Base-by-base conservation (phyloP, 164 flowering plant species). In the Cinnamomum micranthum region DNA sequence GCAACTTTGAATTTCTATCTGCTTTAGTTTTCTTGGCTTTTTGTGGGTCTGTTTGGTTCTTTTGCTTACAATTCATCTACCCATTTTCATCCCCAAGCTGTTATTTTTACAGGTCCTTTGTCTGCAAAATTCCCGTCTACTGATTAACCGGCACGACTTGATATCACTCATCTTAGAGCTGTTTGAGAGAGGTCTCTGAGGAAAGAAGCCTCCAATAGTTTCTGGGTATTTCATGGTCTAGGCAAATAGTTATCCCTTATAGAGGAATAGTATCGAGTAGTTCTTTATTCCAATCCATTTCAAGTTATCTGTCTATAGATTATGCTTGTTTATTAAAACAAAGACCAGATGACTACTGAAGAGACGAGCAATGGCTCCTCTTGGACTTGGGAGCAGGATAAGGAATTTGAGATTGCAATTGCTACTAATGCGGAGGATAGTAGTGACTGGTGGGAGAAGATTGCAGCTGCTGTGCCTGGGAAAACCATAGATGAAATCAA, bases 361-460 rank as follows among this genome's bases (percentile, higher is more conserved):
- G 94, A 88, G 82, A 79, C 73, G 19, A 76, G 80, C 50, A 41
- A 77, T 76, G 82, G 85, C 84, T 87, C 89, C 73, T 35, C 24
- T 50, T 92, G 98, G 98, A 89, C 82, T 81, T 81, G 90, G 78
- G 97, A 90, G 84, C 85, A 94, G 68, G 95, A 94, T 47, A 92
- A 85, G 82, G 91, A 91, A 35, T 94, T 94, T 79, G 98, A 94
- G 85, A 86, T 84, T 79, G 97, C 94, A 11, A 69, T 94, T 28
- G 97, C 92, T n/a, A 83, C 77, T 74, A 73, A 88, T 83, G 85
- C 92, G 1, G 95, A 88, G 79, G 95, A 90, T 75, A 71, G 75
- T 65, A 23, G 75, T 9, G 95, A 94, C 80, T 83, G 92, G 50
- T 94, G 98, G 98, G 97, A 94, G 83, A 90, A 85, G 77, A 94